Conservation (phyloP, 2,329 filamentous ascomycete genomes). For the Nothophoma quercina region DNA sequence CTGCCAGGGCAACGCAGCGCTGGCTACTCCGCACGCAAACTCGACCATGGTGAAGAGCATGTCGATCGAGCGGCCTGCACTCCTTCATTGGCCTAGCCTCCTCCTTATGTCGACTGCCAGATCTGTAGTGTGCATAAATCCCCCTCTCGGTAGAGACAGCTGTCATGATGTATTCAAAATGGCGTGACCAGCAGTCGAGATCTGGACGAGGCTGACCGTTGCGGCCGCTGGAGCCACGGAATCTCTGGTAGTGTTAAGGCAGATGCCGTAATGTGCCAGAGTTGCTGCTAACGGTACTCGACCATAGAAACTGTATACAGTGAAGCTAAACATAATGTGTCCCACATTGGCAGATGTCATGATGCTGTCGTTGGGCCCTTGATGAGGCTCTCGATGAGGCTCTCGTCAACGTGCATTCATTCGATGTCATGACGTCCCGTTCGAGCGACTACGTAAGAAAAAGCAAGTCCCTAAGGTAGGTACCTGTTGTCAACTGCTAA, state of each 20-base stretch:
- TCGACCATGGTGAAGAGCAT: background rate
- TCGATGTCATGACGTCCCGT: slow-evolving; percentile 5
- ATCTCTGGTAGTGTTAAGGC: background rate
- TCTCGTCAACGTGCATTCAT: background rate
- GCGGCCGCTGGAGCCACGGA: background rate
- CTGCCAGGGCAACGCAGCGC: background rate
- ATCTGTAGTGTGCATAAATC: background rate
- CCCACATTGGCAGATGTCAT: background rate
- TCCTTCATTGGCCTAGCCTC: background rate
- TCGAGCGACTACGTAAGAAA: no score
- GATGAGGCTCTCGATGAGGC: background rate
- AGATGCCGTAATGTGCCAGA: background rate
- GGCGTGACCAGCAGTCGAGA: background rate
- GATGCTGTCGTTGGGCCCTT: background rate
- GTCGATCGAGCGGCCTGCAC: background rate
- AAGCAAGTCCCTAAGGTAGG: no score
- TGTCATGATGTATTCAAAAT: background rate
- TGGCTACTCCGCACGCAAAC: background rate
- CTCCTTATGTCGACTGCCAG: background rate
- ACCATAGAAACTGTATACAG: background rate
- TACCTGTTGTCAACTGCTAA: no score
- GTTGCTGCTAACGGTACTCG: background rate
- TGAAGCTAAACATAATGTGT: background rate
- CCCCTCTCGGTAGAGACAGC: background rate
- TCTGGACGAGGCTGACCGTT: background rate